phyloP scores from a whole-genome alignment of 495 filamentous ascomycete species.

The Ascobolus immersus region DNA sequence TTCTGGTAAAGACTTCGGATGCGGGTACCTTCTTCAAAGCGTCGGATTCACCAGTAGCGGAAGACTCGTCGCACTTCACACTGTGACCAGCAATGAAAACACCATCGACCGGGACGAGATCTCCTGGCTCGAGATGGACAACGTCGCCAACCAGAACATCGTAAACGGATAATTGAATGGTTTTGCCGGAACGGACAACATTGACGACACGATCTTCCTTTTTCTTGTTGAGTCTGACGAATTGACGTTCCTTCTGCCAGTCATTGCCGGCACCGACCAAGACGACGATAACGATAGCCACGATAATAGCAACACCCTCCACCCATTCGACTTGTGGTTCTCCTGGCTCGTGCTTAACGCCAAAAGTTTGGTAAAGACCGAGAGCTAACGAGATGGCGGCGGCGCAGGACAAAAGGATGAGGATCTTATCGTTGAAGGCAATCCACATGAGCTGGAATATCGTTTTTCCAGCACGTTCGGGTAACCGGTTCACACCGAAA shows the following conservation, averaged over 20 bases:
- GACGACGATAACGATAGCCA: slow-evolving; percentile 43
- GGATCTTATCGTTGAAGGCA: slow-evolving; percentile 60
- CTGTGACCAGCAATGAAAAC: slow-evolving; percentile 47
- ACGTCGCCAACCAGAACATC: slow-evolving; percentile 70
- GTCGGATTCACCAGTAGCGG: slow-evolving; percentile 50
- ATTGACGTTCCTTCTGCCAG: slow-evolving; percentile 48
- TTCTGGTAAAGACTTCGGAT: slow-evolving; percentile 34
- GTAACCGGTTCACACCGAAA: slow-evolving; percentile 43
- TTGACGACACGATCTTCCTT: slow-evolving; percentile 49
- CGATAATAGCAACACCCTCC: slow-evolving; percentile 46
- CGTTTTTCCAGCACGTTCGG: slow-evolving; percentile 43
- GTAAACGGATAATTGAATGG: slow-evolving; percentile 49
- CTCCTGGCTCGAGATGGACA: slow-evolving; percentile 62
- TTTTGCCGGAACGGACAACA: slow-evolving; percentile 49
- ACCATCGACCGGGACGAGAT: slow-evolving; percentile 65
- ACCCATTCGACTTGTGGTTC: slow-evolving; percentile 45
- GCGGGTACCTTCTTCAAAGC: slow-evolving; percentile 34
- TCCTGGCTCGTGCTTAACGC: slow-evolving; percentile 17
- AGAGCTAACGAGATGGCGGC: slow-evolving; percentile 64
- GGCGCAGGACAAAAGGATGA: slow-evolving; percentile 53
- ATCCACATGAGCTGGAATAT: slow-evolving; percentile 56
- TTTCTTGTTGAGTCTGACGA: slow-evolving; percentile 44
- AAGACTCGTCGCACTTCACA: slow-evolving; percentile 56
- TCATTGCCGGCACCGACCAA: slow-evolving; percentile 43
- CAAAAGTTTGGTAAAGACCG: slow-evolving; percentile 35